These are phyloP conservation scores for Xanthoceras sorbifolium DNA, from an alignment of 345 rosid species.

Conservation along the genomic window DNA sequence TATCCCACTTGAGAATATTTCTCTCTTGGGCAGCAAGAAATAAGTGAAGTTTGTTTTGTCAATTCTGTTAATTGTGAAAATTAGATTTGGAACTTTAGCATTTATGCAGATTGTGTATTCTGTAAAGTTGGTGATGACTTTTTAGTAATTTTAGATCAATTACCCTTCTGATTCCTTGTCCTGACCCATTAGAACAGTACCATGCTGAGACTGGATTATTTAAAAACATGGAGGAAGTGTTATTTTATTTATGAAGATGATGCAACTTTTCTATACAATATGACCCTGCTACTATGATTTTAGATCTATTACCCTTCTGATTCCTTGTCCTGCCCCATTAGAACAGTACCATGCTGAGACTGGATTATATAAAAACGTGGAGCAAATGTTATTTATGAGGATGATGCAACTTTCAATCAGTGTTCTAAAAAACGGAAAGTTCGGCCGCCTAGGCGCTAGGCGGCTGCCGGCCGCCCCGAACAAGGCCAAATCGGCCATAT, in stretches of 20 bases:
- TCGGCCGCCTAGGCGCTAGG: too few species aligned
- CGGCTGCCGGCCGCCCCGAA: too few species aligned
- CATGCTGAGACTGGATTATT: neutral
- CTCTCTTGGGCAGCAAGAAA: neutral
- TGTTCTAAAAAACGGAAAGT: too few species aligned
- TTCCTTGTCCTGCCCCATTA: neutral
- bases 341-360: neutral
- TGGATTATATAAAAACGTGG: neutral
- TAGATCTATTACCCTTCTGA: neutral
- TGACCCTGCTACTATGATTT: too few species aligned
- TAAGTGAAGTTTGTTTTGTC: neutral
- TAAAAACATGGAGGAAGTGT: neutral
- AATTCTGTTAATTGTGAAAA: neutral
- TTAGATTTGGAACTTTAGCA: neutral
- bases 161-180: neutral
- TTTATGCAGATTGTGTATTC: neutral
- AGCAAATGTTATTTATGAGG: neutral
- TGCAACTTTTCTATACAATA: neutral
- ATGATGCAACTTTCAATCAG: neutral
- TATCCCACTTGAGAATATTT: neutral
- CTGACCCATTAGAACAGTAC: neutral
- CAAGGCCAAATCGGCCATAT: too few species aligned
- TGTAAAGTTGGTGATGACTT: neutral
- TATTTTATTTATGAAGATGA: neutral
- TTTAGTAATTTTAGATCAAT: neutral